Conservation (phyloP, 1,284 basidiomycete species). For the Schizopora paradoxa region DNA sequence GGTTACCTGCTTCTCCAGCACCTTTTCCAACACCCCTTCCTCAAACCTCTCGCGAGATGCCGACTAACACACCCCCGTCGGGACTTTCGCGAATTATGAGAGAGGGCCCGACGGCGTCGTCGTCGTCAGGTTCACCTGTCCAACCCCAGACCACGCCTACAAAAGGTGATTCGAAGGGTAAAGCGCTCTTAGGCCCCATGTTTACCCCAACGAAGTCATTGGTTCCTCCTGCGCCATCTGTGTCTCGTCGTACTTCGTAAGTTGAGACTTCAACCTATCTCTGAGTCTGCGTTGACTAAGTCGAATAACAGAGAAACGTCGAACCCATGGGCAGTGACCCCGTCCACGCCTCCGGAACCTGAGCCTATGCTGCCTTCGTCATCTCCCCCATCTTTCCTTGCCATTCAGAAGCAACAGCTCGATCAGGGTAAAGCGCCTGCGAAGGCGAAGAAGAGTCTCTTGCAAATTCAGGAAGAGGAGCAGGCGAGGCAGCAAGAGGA, state of each 20-base stretch:
- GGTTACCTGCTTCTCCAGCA: neutral
- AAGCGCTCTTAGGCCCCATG: constrained; percentile 48
- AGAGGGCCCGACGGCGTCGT: constrained; percentile 1
- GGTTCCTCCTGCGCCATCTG: constrained; percentile 26
- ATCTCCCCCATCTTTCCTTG: constrained; percentile 62
- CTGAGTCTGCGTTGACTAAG: neutral
- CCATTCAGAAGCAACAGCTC: constrained; percentile 77
- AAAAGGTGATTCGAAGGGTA: constrained; percentile 17
- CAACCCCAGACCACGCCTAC: constrained; percentile 14
- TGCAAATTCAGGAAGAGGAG: constrained; percentile 87
- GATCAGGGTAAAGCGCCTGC: constrained; percentile 39
- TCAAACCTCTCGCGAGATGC: constrained; percentile 1
- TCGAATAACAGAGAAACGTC: constrained; percentile 30
- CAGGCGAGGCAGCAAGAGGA: constrained; percentile 56
- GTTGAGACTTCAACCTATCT: constrained; percentile 24
- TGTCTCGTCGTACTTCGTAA: constrained; percentile 43
- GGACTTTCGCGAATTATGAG: constrained; percentile 1
- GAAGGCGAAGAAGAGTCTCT: constrained; percentile 58
- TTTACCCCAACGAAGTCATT: constrained; percentile 51
- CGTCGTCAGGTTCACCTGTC: neutral
- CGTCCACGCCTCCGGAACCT: constrained; percentile 32
- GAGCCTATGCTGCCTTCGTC: constrained; percentile 24
- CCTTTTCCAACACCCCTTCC: neutral
- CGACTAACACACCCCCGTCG: neutral
- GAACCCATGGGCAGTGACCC: constrained; percentile 51